Evolutionary conservation across 2,329 filamentous ascomycete species (phyloP).

Genomic region (Plenodomus biglobosus): DNA sequence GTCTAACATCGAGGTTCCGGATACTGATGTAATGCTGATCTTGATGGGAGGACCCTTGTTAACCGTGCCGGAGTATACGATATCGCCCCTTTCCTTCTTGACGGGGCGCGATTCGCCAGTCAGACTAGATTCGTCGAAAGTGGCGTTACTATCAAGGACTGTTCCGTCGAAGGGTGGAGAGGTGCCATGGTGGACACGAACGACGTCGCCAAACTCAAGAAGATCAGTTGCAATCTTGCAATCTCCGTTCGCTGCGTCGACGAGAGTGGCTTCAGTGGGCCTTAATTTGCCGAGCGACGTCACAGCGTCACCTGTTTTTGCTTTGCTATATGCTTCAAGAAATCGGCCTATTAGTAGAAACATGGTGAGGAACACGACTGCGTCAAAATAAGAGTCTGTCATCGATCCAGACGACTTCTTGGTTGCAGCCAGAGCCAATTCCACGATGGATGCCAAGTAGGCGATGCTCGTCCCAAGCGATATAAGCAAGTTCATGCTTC

Average conservation of each 20-base stretch:
- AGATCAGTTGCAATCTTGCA: slow-evolving; percentile 63
- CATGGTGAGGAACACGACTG: slow-evolving; percentile 86
- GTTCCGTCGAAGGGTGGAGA: slow-evolving; percentile 83
- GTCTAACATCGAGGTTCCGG: slow-evolving; percentile 75
- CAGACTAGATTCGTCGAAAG: slow-evolving; percentile 87
- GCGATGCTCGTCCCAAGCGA: slow-evolving; percentile 85
- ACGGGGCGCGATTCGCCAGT: slow-evolving; percentile 75
- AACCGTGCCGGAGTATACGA: slow-evolving; percentile 71
- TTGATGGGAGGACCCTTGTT: slow-evolving; percentile 68
- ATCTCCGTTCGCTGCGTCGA: slow-evolving; percentile 51
- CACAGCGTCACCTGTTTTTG: slow-evolving; percentile 84
- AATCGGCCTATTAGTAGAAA: slow-evolving; percentile 76
- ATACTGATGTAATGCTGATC: slow-evolving; percentile 64
- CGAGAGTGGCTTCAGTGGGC: slow-evolving; percentile 72
- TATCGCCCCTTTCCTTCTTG: slow-evolving; percentile 63
- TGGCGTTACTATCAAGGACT: slow-evolving; percentile 58
- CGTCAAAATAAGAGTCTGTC: slow-evolving; percentile 73
- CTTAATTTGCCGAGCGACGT: slow-evolving; percentile 75
- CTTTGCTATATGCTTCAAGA: slow-evolving; percentile 88
- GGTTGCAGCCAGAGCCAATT: slow-evolving; percentile 64
- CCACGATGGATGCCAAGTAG: slow-evolving; percentile 77
- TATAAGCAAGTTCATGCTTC: slow-evolving; percentile 95
- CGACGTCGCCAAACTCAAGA: slow-evolving; percentile 57
- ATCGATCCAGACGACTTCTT: slow-evolving; percentile 39
- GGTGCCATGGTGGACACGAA: slow-evolving; percentile 74